Percentiles rank a stretch among this genome's conserved stretches.
These are phyloP conservation scores for Cercospora nicotianae DNA, from an alignment of 2,329 filamentous ascomycete genomes.

Conservation along the genomic window DNA sequence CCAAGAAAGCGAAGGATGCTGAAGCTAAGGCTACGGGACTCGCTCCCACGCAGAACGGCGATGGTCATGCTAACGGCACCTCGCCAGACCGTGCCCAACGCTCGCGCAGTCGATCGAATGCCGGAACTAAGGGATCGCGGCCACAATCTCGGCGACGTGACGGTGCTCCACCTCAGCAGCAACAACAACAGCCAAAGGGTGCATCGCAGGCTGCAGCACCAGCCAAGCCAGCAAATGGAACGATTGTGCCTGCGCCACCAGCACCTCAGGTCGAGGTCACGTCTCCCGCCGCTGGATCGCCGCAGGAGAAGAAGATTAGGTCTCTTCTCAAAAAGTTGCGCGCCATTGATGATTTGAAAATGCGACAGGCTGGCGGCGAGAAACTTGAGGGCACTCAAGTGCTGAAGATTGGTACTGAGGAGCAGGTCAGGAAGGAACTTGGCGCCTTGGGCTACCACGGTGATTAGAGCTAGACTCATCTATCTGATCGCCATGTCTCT, in stretches of 20 bases:
- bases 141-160: slow-evolving; percentile 32
- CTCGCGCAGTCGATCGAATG: slow-evolving; percentile 38
- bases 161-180: slow-evolving; percentile 19
- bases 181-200: slow-evolving; percentile 37
- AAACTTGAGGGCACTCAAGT: slow-evolving; percentile 98
- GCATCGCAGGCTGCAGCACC: slow-evolving; percentile 32
- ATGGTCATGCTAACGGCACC: slow-evolving; percentile 34
- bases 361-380: slow-evolving; percentile 90
- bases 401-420: slow-evolving; percentile 94
- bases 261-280: slow-evolving; percentile 55
- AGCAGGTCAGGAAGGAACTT: slow-evolving; percentile 79
- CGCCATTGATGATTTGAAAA: slow-evolving; percentile 96
- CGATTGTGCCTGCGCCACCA: slow-evolving; percentile 18
- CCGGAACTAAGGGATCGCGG: slow-evolving; percentile 28
- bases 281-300: slow-evolving; percentile 59
- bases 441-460: slow-evolving; percentile 32
- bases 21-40: slow-evolving; percentile 60
- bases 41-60: slow-evolving; percentile 51
- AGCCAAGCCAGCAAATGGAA: slow-evolving; percentile 20
- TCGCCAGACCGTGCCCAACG: slow-evolving; percentile 33
- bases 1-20: slow-evolving; percentile 84
- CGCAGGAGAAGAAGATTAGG: slow-evolving; percentile 92
- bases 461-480: slow-evolving; percentile 18
- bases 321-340: slow-evolving; percentile 95
- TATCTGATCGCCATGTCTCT: background rate